A percentile compares a stretch with the other conserved stretches of the same genome.
Conservation (phyloP, 2,329 filamentous ascomycete genomes). For the Grosmannia huntii region DNA sequence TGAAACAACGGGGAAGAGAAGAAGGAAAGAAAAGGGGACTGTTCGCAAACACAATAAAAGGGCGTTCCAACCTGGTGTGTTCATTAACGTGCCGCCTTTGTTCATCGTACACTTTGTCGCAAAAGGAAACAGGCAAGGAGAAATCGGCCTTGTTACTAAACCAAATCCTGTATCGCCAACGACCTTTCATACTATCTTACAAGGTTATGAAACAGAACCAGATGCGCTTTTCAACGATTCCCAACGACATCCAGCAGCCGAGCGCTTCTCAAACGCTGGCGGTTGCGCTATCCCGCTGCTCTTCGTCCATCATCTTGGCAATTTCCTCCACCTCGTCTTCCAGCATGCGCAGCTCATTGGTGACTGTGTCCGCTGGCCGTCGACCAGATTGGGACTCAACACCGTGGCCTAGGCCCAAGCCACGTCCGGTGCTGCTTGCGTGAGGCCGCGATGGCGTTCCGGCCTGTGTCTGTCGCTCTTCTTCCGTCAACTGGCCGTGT, state of each 20-base stretch:
- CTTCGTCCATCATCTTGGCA: conserved; percentile 13
- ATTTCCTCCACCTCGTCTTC: conserved; percentile 12
- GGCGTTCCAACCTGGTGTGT: background rate
- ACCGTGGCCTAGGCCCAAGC: background rate
- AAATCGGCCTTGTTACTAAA: background rate
- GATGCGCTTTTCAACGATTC: background rate
- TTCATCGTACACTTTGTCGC: background rate
- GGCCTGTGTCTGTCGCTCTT: background rate
- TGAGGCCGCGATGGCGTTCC: background rate
- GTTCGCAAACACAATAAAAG: background rate
- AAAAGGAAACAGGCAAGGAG: background rate
- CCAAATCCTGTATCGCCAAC: background rate
- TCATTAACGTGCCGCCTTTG: background rate
- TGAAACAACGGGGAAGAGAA: background rate
- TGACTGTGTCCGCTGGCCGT: background rate
- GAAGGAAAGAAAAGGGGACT: background rate
- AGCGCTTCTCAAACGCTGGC: background rate
- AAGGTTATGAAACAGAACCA: background rate
- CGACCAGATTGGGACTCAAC: background rate
- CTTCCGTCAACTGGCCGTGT: background rate
- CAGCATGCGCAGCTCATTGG: conserved; percentile 6
- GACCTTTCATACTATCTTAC: background rate
- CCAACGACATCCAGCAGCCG: background rate
- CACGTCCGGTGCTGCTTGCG: background rate
- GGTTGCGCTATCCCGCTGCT: conserved; percentile 3